A percentile compares a stretch with the other conserved stretches of the same genome.
Evolutionary conservation across 352 stramenopile genomes (phyloP).

Genomic region (Phytophthora constricta): DNA sequence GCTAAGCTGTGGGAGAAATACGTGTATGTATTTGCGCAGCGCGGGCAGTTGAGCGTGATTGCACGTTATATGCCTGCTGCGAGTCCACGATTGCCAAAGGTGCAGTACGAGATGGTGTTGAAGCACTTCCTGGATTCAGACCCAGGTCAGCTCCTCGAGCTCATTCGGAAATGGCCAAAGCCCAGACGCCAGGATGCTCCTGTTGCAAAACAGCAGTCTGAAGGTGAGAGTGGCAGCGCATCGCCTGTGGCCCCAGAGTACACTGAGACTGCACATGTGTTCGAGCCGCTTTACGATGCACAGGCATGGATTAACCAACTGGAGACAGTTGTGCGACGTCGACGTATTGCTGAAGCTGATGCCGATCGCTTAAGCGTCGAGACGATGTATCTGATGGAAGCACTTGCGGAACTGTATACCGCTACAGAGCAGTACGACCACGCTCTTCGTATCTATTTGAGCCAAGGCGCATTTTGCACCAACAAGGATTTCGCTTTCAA

Average conservation of each 20-base stretch:
- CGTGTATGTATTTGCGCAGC: conserved; percentile 86
- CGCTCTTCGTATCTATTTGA: conserved; percentile 85
- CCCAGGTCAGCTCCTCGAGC: conserved; percentile 71
- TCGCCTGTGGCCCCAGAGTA: conserved; percentile 66
- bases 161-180: conserved; percentile 88
- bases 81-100: conserved; percentile 65
- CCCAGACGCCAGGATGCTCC: conserved; percentile 52
- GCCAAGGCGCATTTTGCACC: conserved; percentile 81
- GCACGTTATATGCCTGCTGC: conserved; percentile 76
- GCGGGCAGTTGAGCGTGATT: conserved; percentile 74
- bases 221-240: conserved; percentile 8
- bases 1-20: conserved; percentile 87
- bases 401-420: conserved; percentile 82
- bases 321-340: conserved; percentile 71
- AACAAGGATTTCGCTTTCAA: conserved; percentile 90
- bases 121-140: conserved; percentile 87
- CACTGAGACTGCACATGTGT: conserved; percentile 68
- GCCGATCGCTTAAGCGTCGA: conserved; percentile 71
- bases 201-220: conserved; percentile 23
- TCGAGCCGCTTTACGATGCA: conserved; percentile 82
- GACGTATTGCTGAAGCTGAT: conserved; percentile 72
- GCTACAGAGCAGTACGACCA: conserved; percentile 85
- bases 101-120: conserved; percentile 88
- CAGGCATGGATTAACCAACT: conserved; percentile 86
- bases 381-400: conserved; percentile 85